A percentile compares a stretch with the other conserved stretches of the same genome.
Evolutionary conservation across 305 asterid species (phyloP).

Genomic region (Fraxinus velutina): DNA sequence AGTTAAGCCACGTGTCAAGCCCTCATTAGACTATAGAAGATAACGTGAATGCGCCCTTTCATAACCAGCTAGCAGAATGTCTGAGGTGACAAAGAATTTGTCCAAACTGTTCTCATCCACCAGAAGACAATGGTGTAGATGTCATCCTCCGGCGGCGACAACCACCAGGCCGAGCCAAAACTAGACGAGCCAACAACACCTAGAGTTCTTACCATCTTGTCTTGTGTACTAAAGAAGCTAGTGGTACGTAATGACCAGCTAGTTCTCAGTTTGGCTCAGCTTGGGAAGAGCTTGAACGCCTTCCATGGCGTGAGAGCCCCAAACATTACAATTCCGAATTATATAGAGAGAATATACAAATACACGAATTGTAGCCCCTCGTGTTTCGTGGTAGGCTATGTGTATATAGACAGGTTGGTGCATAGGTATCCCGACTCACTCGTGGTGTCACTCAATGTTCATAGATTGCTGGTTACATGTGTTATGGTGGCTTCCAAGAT

Average conservation of each 20-base stretch:
- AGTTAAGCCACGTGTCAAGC: constrained; percentile 15
- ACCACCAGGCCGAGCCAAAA: constrained; percentile 27
- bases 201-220: constrained; percentile 58
- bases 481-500: constrained; percentile 89
- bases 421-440: constrained; percentile 75
- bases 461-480: constrained; percentile 64
- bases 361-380: constrained; percentile 84
- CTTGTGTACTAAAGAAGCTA: constrained; percentile 64
- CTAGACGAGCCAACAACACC: constrained; percentile 36
- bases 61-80: not conserved
- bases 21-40: constrained; percentile 1
- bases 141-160: constrained; percentile 38
- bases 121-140: constrained; percentile 32
- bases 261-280: constrained; percentile 15
- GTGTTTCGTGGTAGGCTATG: constrained; percentile 88
- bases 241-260: constrained; percentile 65
- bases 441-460: constrained; percentile 74
- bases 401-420: constrained; percentile 73
- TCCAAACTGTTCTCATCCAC: constrained; percentile 11
- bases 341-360: constrained; percentile 79
- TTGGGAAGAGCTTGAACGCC: constrained; percentile 45
- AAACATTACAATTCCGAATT: constrained; percentile 60
- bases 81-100: constrained; percentile 17
- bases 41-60: not conserved
- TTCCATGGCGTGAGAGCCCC: constrained; percentile 77